Percentiles rank a stretch among this genome's conserved stretches.
Conservation (phyloP, 495 filamentous ascomycete genomes). For the Astrothelium subdiscretum region DNA sequence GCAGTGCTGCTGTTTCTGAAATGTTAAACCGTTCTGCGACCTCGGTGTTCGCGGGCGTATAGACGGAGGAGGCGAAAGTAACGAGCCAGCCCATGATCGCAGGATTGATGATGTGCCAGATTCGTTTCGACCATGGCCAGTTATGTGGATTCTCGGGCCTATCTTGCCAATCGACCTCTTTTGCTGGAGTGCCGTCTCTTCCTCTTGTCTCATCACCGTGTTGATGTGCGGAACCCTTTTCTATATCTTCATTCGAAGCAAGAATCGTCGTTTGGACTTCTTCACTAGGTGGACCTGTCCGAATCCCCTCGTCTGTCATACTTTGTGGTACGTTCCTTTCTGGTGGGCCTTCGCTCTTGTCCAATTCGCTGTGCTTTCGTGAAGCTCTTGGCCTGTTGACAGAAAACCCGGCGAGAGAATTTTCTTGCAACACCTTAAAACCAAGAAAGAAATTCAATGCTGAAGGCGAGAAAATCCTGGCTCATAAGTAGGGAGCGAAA, state of each 20-base stretch:
- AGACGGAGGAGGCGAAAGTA: not conserved
- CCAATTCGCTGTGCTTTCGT: no score
- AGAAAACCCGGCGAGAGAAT: no score
- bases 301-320: no score
- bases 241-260: not conserved
- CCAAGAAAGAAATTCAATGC: no score
- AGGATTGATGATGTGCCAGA: not conserved
- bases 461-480: no score
- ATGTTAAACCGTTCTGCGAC: slow-evolving; percentile 22
- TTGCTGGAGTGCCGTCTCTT: not conserved
- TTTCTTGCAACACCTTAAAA: no score
- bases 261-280: no score
- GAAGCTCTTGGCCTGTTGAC: no score
- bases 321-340: no score
- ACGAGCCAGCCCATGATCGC: not conserved
- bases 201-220: not conserved
- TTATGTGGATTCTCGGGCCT: not conserved
- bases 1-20: slow-evolving; percentile 20
- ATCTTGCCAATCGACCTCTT: not conserved
- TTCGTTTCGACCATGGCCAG: not conserved
- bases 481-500: no score
- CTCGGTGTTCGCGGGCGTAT: slow-evolving; percentile 21
- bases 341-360: no score
- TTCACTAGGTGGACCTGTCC: no score
- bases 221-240: not conserved